A percentile compares a stretch with the other conserved stretches of the same genome.
Evolutionary conservation across 495 filamentous ascomycete species (phyloP).

Genomic region (Tuber calosporum): DNA sequence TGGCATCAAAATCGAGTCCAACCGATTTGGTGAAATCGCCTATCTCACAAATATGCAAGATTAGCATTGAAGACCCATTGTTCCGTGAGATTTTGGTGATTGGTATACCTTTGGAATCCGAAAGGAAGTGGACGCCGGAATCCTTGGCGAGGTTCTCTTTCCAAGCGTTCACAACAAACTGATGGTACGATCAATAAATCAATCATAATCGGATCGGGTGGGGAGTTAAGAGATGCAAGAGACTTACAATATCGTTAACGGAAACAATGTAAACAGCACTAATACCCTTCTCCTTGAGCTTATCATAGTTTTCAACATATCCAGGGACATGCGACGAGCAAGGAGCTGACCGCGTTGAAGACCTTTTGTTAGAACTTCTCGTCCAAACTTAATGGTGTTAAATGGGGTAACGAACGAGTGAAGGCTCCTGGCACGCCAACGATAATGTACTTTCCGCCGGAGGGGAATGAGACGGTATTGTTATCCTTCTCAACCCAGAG

Average conservation of each 20-base stretch:
- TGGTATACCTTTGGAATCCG: conserved; percentile 61
- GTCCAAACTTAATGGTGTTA: background rate
- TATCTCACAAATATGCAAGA: background rate
- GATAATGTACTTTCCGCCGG: conserved; percentile 34
- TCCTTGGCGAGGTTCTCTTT: conserved; percentile 29
- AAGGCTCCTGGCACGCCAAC: conserved; percentile 41
- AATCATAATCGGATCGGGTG: background rate
- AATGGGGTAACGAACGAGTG: conserved; percentile 27
- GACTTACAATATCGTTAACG: conserved; percentile 38
- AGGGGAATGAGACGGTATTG: conserved; percentile 27
- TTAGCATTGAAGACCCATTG: background rate
- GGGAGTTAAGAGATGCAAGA: background rate
- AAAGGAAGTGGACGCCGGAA: conserved; percentile 67
- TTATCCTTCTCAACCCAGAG: conserved; percentile 33
- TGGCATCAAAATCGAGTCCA: conserved; percentile 75
- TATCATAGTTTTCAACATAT: conserved; percentile 25
- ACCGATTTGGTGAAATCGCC: conserved; percentile 76
- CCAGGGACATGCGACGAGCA: conserved; percentile 39
- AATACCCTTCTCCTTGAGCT: conserved; percentile 31
- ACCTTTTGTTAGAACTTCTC: conserved; percentile 3
- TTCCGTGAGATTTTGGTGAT: background rate
- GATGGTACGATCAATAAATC: background rate
- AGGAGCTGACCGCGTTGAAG: conserved; percentile 23
- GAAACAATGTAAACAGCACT: conserved; percentile 34
- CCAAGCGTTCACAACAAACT: conserved; percentile 42